Percentiles rank a stretch among this genome's conserved stretches.
Evolutionary conservation across 1,284 basidiomycete genomes (phyloP).

Genomic region (Ganoderma meredithae): DNA sequence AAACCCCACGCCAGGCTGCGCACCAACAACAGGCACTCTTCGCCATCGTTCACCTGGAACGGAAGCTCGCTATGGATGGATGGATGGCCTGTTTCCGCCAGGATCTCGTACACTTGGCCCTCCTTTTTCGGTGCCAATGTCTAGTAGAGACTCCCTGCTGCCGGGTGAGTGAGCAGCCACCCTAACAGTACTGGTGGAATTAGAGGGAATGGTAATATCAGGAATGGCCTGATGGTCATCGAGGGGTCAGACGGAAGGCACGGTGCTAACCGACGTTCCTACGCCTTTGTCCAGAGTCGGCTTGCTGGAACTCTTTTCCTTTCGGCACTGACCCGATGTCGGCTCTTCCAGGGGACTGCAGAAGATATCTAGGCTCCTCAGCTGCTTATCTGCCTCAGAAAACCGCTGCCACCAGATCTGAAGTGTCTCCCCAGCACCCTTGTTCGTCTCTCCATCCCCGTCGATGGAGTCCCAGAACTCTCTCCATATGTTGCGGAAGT

Average conservation of each 20-base stretch:
- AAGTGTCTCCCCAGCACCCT: conserved; percentile 67
- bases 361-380: conserved; percentile 54
- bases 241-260: too few species aligned
- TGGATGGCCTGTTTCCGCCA: conserved; percentile 36
- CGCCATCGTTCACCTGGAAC: conserved; percentile 36
- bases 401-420: conserved; percentile 72
- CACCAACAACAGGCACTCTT: too few species aligned
- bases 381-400: conserved; percentile 62
- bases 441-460: conserved; percentile 76
- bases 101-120: conserved; percentile 68
- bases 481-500: conserved; percentile 67
- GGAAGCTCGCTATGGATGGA: too few species aligned
- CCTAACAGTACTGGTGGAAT: too few species aligned
- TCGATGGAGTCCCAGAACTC: conserved; percentile 80
- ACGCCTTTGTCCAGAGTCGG: too few species aligned
- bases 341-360: conserved; percentile 33
- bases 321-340: conserved; percentile 45
- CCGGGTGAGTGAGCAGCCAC: too few species aligned
- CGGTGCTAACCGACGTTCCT: conserved; percentile 1
- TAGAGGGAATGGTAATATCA: too few species aligned
- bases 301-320: not conserved
- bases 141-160: too few species aligned
- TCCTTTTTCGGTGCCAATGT: too few species aligned
- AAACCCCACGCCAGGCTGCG: too few species aligned
- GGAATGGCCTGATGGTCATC: too few species aligned